These are phyloP conservation scores for Solanum phureja DNA, from an alignment of 257 asterid species.

Conservation along the genomic window DNA sequence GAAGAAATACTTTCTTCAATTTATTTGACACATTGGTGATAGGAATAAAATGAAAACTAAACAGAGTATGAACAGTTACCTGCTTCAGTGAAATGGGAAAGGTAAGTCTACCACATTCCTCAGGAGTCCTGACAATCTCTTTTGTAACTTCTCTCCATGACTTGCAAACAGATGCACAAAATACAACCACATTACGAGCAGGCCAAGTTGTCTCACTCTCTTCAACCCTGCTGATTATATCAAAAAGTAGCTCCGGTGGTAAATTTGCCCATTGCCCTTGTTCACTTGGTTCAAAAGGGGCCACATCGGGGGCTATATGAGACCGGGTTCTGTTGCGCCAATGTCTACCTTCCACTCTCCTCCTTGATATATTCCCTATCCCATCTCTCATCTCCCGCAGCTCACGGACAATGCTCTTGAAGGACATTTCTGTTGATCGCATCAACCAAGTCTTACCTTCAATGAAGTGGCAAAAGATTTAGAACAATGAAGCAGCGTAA, in stretches of 20 bases:
- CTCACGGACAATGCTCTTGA: conserved; percentile 71
- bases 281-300: conserved; percentile 39
- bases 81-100: conserved; percentile 48
- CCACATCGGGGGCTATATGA: conserved; percentile 62
- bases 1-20: background rate
- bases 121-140: conserved; percentile 85
- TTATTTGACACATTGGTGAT: background rate
- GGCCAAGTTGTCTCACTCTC: conserved; percentile 92
- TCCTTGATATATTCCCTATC: conserved; percentile 61
- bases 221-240: conserved; percentile 69
- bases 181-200: conserved; percentile 61
- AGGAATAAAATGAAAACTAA: background rate
- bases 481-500: background rate
- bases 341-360: conserved; percentile 48
- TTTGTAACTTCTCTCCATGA: conserved; percentile 85
- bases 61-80: conserved; percentile 24
- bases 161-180: conserved; percentile 85
- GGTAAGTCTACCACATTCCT: background rate
- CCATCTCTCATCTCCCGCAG: conserved; percentile 77
- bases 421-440: conserved; percentile 43
- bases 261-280: conserved; percentile 91
- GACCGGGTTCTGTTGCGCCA: conserved; percentile 60
- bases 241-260: conserved; percentile 77
- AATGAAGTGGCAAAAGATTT: background rate
- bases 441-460: conserved; percentile 10